These are phyloP conservation scores for Boechera divaricarpa DNA, from an alignment of 345 rosid genomes.

Conservation along the genomic window DNA sequence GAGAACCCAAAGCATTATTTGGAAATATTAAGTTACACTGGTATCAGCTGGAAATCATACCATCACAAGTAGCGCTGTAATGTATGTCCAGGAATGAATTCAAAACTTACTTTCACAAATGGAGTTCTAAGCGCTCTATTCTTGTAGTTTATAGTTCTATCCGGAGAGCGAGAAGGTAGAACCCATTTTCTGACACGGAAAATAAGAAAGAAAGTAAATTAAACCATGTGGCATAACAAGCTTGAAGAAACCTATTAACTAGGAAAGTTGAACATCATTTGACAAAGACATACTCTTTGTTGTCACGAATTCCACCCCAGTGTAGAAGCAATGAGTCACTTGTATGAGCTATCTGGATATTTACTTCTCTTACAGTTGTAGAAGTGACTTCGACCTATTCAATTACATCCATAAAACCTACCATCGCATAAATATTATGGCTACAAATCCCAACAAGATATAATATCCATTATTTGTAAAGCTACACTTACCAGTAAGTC, in stretches of 20 bases:
- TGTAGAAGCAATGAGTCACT: slow-evolving; percentile 82
- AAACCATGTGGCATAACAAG: slow-evolving; percentile 6
- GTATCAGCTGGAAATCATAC: slow-evolving; percentile 16
- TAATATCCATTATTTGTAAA: slow-evolving; percentile 17
- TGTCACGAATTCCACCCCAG: slow-evolving; percentile 85
- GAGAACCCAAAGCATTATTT: slow-evolving; percentile 33
- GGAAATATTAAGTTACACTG: slow-evolving; percentile 31
- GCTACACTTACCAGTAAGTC: slow-evolving; percentile 72
- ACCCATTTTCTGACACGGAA: slow-evolving; percentile 73
- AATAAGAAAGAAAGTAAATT: slow-evolving; percentile 3
- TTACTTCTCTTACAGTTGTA: slow-evolving; percentile 52
- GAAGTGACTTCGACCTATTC: slow-evolving; percentile 71
- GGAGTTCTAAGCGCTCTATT: slow-evolving; percentile 95
- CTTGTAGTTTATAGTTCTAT: slow-evolving; percentile 82
- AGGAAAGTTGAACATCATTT: slow-evolving; percentile 13
- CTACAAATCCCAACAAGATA: slow-evolving; percentile 26
- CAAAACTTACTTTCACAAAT: slow-evolving; percentile 68
- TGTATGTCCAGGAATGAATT: slow-evolving; percentile 2
- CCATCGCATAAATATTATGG: slow-evolving; percentile 11
- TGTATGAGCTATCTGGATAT: slow-evolving; percentile 61
- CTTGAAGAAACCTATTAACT: background rate
- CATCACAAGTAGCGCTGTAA: slow-evolving; percentile 27
- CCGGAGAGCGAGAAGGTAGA: slow-evolving; percentile 78
- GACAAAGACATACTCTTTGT: slow-evolving; percentile 63
- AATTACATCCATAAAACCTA: slow-evolving; percentile 33